Evolutionary conservation across 2,329 filamentous ascomycete species (phyloP), one percentile per base, ranked within the genome.

Genomic region (Trichoderma atroviride): DNA sequence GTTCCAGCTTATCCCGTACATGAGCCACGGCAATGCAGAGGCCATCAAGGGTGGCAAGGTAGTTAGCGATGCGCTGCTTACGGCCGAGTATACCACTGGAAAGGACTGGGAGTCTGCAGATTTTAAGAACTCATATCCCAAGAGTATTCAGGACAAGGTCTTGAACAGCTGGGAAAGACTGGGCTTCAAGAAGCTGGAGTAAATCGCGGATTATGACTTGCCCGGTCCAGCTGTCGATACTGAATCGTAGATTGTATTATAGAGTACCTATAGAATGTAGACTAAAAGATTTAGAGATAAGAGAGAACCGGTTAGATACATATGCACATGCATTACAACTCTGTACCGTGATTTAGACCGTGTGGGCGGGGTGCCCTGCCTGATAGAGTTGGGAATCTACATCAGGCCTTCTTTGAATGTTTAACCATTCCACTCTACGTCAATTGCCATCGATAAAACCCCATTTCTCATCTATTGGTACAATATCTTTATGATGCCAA

Each of bases 1-100:
- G 0, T 83, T 84, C 71, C 79, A 80, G 0, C 71, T 86, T 1
- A 81, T 83, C 24, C 83, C 83, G 1, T 86, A 84, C 69, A 84
- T 83, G 79, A 74, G 74, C 0, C 83, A 85, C 70, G 83, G 83
- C 0, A 76, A 73, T 24, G 78, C 75, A 0, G 71, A 74, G 0
- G 74, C 75, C 0, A 69, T 64, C 0, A 74, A 71, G 52, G 83
- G 82, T 0, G 83, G 83, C 0, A 86, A 86, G 74, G 78, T 84
- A 3, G 81, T 85, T 31, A 81, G 78, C 0, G 81, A 85, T 75
- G 80, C 78, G 9, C 69, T 85, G 57, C 72, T 85, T 67, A 79
- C 81, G 0, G 71, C 70, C 2, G 83, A 84, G 68, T 85, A 84
- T 72, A 81, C 75, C 0, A 75, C 73, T 0, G 81, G 78, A 0